A percentile compares a stretch with the other conserved stretches of the same genome.
phyloP scores from a whole-genome alignment of 2,329 filamentous ascomycete species.

The Neofusicoccum sp. region DNA sequence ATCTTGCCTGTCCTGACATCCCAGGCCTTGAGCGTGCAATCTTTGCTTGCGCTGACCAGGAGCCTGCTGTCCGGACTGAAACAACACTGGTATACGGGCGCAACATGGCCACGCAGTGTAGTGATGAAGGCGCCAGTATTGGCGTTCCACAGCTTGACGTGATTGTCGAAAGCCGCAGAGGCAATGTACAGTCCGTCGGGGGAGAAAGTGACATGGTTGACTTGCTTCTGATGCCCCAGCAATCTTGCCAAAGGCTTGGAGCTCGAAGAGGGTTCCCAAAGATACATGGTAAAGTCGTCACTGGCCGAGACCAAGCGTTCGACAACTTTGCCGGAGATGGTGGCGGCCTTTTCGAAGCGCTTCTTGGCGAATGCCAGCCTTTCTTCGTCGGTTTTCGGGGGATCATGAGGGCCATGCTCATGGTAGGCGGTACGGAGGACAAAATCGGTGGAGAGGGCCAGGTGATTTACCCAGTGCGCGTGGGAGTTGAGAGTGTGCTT shows the following conservation, averaged over 20 bases:
- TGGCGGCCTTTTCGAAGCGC: slow-evolving; percentile 84
- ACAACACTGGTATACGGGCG: slow-evolving; percentile 86
- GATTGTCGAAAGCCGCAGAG: slow-evolving; percentile 89
- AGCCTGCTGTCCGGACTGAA: slow-evolving; percentile 93
- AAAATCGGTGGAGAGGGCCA: slow-evolving; percentile 91
- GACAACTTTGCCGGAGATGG: slow-evolving; percentile 71
- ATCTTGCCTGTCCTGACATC: slow-evolving; percentile 85
- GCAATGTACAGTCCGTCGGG: slow-evolving; percentile 87
- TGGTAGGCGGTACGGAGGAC: slow-evolving; percentile 83
- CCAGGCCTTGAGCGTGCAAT: slow-evolving; percentile 95
- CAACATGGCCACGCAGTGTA: slow-evolving; percentile 86
- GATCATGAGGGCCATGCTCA: slow-evolving; percentile 67
- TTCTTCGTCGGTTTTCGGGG: slow-evolving; percentile 69
- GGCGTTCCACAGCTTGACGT: slow-evolving; percentile 88
- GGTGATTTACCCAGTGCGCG: slow-evolving; percentile 93
- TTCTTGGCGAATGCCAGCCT: slow-evolving; percentile 75
- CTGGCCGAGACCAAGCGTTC: slow-evolving; percentile 88
- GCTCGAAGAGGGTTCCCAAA: slow-evolving; percentile 77
- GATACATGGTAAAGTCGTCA: slow-evolving; percentile 94
- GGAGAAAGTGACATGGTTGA: slow-evolving; percentile 94
- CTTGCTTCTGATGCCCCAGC: slow-evolving; percentile 93
- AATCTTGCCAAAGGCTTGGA: slow-evolving; percentile 86
- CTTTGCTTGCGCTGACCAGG: slow-evolving; percentile 84
- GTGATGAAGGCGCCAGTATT: slow-evolving; percentile 77
- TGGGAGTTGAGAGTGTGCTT: slow-evolving; percentile 79